These are phyloP conservation scores for Geotrichum fermentans DNA, from an alignment of 1,139 yeast genomes.

Conservation along the genomic window DNA sequence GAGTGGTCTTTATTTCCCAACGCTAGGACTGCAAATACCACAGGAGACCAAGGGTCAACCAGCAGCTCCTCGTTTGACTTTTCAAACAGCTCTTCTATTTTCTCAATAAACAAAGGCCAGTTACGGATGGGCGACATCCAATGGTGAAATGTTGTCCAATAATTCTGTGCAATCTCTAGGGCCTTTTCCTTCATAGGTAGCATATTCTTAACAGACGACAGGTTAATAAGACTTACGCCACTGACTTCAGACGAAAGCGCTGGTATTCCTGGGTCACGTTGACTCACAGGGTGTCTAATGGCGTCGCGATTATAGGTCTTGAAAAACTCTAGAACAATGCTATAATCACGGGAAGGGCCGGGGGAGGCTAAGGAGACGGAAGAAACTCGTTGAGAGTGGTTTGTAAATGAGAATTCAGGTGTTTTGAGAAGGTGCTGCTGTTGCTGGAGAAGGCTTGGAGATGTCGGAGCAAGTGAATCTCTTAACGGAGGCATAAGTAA, in stretches of 20 bases:
- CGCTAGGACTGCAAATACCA: conserved; percentile 28
- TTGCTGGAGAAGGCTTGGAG: neutral
- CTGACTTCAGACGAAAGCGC: neutral
- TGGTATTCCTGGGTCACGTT: conserved; percentile 2
- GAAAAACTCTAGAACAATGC: conserved; percentile 2
- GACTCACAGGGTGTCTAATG: conserved; percentile 7
- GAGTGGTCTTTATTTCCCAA: conserved; percentile 25
- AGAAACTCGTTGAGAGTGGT: neutral
- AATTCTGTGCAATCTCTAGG: conserved; percentile 16
- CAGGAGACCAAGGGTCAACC: conserved; percentile 24
- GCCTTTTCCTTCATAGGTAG: conserved; percentile 13
- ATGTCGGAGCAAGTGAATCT: neutral
- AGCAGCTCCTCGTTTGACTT: conserved; percentile 15
- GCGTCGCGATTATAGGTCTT: conserved; percentile 1
- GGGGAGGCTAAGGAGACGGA: neutral
- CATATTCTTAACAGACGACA: neutral
- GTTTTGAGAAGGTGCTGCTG: neutral
- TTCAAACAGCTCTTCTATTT: conserved; percentile 21
- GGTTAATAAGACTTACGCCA: neutral
- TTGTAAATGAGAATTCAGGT: neutral
- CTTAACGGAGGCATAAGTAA: too few species aligned
- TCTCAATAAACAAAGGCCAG: conserved; percentile 25
- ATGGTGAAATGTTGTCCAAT: conserved; percentile 25
- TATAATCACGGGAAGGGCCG: neutral
- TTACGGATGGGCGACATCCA: conserved; percentile 29